These are phyloP conservation scores for Kernera saxatilis DNA, from an alignment of 345 rosid genomes.

Conservation along the genomic window DNA sequence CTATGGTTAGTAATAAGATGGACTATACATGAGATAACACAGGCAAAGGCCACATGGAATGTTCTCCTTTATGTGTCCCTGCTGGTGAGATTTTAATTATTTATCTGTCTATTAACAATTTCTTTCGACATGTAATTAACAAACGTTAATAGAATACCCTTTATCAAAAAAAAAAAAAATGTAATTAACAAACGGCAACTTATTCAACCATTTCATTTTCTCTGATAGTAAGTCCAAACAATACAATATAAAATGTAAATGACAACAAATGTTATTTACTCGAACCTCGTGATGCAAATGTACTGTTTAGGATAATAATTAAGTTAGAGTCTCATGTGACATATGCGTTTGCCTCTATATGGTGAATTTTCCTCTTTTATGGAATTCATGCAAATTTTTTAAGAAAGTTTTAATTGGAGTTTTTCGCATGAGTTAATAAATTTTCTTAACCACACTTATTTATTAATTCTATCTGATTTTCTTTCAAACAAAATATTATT, in stretches of 20 bases:
- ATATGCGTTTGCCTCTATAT: constrained; percentile 18
- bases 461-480: not conserved
- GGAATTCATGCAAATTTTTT: not conserved
- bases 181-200: not conserved
- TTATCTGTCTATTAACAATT: not conserved
- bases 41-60: constrained; percentile 34
- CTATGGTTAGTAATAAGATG: constrained; percentile 19
- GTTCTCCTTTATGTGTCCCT: constrained; percentile 26
- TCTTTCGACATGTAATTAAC: constrained; percentile 11
- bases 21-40: constrained; percentile 21
- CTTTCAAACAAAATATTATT: not conserved
- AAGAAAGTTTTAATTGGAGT: not conserved
- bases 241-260: constrained; percentile 13
- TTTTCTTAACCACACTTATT: not conserved
- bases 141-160: too few species aligned
- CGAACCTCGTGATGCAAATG: not conserved
- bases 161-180: too few species aligned
- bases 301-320: constrained; percentile 19
- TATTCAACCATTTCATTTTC: constrained; percentile 16
- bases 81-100: constrained; percentile 16
- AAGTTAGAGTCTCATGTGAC: constrained; percentile 13
- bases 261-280: constrained; percentile 4
- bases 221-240: constrained; percentile 24
- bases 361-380: not conserved
- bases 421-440: not conserved